Conservation (phyloP, 371 early-diverging fungal species). For the Chytridium lagenaria region DNA sequence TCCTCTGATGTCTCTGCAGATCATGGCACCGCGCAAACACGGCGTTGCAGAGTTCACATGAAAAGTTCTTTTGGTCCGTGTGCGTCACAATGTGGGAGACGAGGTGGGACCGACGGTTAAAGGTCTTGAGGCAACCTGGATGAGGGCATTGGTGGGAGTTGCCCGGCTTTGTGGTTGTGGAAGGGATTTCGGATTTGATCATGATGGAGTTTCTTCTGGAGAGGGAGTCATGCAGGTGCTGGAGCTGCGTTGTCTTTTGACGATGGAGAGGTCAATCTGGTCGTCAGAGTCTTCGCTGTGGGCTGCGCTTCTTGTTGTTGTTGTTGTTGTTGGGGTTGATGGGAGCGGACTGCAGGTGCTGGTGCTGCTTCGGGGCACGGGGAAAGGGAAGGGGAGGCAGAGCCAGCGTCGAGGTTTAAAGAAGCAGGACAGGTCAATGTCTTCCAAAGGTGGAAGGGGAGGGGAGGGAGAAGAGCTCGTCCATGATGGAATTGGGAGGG, state of each 20-base stretch:
- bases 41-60: slow-evolving; percentile 57
- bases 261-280: no score
- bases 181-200: background rate
- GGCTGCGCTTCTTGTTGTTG: no score
- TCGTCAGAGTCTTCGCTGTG: no score
- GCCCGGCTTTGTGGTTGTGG: background rate
- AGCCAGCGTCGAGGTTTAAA: no score
- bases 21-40: slow-evolving; percentile 78
- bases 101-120: slow-evolving; percentile 8
- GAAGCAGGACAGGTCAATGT: no score
- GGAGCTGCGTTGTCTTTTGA: no score
- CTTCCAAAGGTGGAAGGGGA: no score
- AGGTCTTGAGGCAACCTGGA: slow-evolving; percentile 6
- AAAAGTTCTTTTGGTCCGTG: slow-evolving; percentile 42
- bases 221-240: background rate
- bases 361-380: background rate
- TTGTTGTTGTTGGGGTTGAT: background rate
- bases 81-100: slow-evolving; percentile 6
- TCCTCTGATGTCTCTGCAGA: slow-evolving; percentile 63
- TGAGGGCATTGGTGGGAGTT: slow-evolving; percentile 1
- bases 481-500: background rate
- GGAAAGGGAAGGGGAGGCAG: background rate
- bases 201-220: background rate
- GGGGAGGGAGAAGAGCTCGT: background rate
- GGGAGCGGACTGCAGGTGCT: background rate